Percentiles rank a stretch among this genome's conserved stretches.
These are phyloP conservation scores for Cruciata laevipes DNA, from an alignment of 257 asterid species.

Conservation along the genomic window DNA sequence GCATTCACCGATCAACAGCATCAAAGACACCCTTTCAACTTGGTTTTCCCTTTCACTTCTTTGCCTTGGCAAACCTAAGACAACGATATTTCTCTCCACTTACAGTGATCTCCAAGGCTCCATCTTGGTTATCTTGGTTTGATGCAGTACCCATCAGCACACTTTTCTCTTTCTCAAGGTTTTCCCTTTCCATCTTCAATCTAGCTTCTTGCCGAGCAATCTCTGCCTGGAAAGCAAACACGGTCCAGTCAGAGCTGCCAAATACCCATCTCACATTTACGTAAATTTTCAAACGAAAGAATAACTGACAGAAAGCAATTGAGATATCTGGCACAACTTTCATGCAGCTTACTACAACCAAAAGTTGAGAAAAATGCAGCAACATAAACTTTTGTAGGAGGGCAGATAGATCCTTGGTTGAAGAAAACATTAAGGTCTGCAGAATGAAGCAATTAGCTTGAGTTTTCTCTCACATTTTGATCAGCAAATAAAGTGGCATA, in stretches of 20 bases:
- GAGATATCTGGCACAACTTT: not conserved
- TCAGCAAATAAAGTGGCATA: not conserved
- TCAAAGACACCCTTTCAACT: not conserved
- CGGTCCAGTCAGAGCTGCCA: conserved; percentile 1
- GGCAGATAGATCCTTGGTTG: not conserved
- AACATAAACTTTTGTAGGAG: not conserved
- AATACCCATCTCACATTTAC: not conserved
- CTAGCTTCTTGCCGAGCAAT: conserved; percentile 95
- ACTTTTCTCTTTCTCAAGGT: conserved; percentile 93
- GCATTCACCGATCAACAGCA: not conserved
- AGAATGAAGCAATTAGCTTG: not conserved
- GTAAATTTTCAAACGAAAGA: not conserved
- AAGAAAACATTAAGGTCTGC: not conserved
- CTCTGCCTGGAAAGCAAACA: conserved; percentile 60
- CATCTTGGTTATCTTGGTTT: conserved; percentile 97
- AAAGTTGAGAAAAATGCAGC: not conserved
- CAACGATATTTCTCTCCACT: conserved; percentile 97
- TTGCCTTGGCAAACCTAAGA: conserved; percentile 92
- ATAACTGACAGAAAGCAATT: not conserved
- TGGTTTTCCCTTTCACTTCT: conserved; percentile 46
- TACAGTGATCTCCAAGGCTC: conserved; percentile 95
- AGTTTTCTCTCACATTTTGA: too few species aligned
- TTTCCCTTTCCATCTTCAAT: conserved; percentile 86
- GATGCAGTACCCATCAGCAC: conserved; percentile 98
- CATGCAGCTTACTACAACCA: not conserved